Base-by-base conservation (phyloP, 495 filamentous ascomycete species). In the Symbiotaphrina buchneri region DNA sequence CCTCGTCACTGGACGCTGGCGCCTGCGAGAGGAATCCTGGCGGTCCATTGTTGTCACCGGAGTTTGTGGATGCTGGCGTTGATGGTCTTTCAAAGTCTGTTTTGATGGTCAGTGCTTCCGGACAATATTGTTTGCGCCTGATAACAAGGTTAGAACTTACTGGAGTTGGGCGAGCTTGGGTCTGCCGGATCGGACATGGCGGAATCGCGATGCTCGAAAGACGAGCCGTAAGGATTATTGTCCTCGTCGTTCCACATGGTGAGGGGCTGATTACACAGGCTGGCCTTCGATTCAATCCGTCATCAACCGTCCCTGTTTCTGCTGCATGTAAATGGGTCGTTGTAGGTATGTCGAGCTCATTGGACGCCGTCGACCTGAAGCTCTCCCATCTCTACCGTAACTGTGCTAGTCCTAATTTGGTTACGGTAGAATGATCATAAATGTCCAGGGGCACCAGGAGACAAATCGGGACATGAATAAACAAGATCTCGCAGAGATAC, bases 1-100 rank as follows among this genome's bases (percentile, higher is more conserved):
- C 69, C 29, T 74, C 69, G 44, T 73, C 63, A 39, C 58, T 73
- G 26, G 65, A 48, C 29, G 70, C 66, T 18, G 54, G 47, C 10
- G 59, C 53, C 18, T 57, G 61, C 3, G 70, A 59, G 21, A 68
- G 44, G 36, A 61, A 64, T 33, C 71, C 68, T 5, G 68, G 59
- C n/a, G 66, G 58, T 11, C 67, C 65, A 21, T 59, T 48, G 21
- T 44, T 37, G 13, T 35, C 31, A 35, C 45, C 40, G 6, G 46
- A 41, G 35, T 35, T 39, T n/a, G 32, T 37, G 5, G 54, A 58
- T 2, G 52, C 49, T 2, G 54, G 54, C 6, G 52, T 58, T n/a
- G 42, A 32, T 3, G 54, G 50, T n/a, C 47, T 48, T 28, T 49
- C 37, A 26, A 47, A 41, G 14, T 38, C 52, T 53, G 44, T 10